These are phyloP conservation scores for Cladosporium sphaerospermum DNA, from an alignment of 2,329 filamentous ascomycete species.

Conservation along the genomic window DNA sequence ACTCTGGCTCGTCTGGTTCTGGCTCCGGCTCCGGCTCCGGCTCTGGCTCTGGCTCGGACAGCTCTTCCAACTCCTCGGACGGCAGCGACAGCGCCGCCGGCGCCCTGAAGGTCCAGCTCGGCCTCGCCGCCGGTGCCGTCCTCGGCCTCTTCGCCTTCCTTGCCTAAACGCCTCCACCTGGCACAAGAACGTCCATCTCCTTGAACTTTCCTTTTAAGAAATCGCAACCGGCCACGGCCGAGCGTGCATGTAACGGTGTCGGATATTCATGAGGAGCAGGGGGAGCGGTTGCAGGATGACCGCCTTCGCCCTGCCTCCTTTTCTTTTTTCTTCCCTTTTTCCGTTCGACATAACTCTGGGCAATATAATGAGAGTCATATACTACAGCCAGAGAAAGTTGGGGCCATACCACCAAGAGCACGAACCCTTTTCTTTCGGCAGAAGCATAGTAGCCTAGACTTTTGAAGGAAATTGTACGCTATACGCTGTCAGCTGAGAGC, in stretches of 20 bases:
- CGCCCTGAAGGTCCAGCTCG: conserved; percentile 4
- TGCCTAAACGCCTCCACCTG: conserved; percentile 3
- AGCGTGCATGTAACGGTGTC: conserved; percentile 5
- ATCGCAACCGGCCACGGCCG: background rate
- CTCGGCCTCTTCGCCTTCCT: conserved; percentile 12
- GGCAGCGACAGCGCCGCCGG: conserved; percentile 5
- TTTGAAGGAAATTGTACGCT: too few relatives aligned
- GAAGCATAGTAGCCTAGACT: too few relatives aligned
- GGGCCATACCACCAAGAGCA: too few relatives aligned
- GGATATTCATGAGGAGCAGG: background rate
- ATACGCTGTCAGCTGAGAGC: too few relatives aligned
- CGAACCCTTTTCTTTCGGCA: too few relatives aligned
- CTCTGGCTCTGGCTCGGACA: background rate
- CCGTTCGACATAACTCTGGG: background rate
- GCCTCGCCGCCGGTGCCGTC: conserved; percentile 5
- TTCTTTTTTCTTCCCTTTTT: background rate
- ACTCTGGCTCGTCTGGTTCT: background rate
- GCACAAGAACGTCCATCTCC: background rate
- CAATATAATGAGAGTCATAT: too few relatives aligned
- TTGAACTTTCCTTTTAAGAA: background rate
- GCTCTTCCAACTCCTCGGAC: background rate
- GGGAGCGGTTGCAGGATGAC: too few relatives aligned
- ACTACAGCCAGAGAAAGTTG: too few relatives aligned
- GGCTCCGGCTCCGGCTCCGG: background rate
- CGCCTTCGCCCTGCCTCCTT: background rate